Conservation (phyloP, 495 filamentous ascomycete genomes). For the Astrothelium subdiscretum region DNA sequence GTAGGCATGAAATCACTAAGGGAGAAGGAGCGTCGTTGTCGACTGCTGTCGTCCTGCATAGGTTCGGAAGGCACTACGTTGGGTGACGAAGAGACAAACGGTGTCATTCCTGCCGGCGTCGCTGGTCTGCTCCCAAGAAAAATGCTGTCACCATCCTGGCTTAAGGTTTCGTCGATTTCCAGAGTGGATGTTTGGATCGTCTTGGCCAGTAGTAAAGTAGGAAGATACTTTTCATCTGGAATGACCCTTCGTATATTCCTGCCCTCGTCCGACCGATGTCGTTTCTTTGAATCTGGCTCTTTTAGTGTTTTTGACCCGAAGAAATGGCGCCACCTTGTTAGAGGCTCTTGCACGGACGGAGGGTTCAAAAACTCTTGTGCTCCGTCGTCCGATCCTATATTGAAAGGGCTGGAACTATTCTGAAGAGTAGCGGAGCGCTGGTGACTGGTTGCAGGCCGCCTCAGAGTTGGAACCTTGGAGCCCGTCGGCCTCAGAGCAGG, state of each 20-base stretch:
- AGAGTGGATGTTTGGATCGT: slow-evolving; percentile 17
- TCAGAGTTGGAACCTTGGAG: slow-evolving; percentile 42
- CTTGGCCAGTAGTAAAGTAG: slow-evolving; percentile 23
- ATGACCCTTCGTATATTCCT: slow-evolving; percentile 25
- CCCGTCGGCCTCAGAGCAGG: slow-evolving; percentile 28
- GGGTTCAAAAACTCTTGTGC: neutral
- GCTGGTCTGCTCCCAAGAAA: slow-evolving; percentile 21
- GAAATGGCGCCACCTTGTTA: slow-evolving; percentile 23
- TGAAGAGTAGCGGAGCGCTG: slow-evolving; percentile 65
- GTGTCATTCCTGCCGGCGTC: slow-evolving; percentile 7
- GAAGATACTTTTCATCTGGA: slow-evolving; percentile 17
- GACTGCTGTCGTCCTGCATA: neutral
- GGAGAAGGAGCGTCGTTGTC: slow-evolving; percentile 28
- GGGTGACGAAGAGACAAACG: neutral
- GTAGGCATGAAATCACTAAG: slow-evolving; percentile 25
- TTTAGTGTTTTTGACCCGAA: slow-evolving; percentile 24
- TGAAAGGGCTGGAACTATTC: slow-evolving; percentile 23
- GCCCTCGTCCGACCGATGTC: slow-evolving; percentile 13
- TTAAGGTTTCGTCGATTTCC: slow-evolving; percentile 23
- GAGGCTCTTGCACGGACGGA: slow-evolving; percentile 4
- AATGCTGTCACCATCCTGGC: slow-evolving; percentile 19
- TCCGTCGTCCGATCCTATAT: neutral
- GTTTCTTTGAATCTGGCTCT: slow-evolving; percentile 18
- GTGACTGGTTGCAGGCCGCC: slow-evolving; percentile 77
- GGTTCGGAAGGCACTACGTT: neutral